phyloP scores from a whole-genome alignment of 441 rosid species.

The Daphne laureola region DNA sequence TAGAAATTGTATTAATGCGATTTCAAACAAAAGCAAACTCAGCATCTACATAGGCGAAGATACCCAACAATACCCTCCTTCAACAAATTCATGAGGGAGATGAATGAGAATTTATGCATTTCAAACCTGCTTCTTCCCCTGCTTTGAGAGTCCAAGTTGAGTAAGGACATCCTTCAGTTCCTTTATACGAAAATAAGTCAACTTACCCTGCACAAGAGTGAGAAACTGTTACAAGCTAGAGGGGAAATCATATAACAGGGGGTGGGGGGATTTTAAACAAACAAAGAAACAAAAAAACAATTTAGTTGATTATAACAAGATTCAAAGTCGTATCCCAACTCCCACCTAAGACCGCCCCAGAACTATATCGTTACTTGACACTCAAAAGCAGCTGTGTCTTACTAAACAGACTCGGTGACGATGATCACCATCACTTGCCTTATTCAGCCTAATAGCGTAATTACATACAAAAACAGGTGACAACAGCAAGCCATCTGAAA shows the following conservation, averaged over 20 bases:
- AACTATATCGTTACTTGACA: not conserved
- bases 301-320: not conserved
- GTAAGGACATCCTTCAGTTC: slow-evolving; percentile 94
- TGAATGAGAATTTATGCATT: not conserved
- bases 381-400: too few species aligned
- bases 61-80: too few species aligned
- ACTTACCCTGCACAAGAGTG: slow-evolving; percentile 51
- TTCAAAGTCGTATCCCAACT: slow-evolving; percentile 1
- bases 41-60: too few species aligned
- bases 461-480: not conserved
- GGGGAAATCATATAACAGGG: too few species aligned
- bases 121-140: slow-evolving; percentile 90
- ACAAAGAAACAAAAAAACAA: not conserved
- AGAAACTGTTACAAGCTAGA: slow-evolving; percentile 1
- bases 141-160: slow-evolving; percentile 84
- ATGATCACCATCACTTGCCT: not conserved
- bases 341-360: not conserved
- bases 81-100: too few species aligned
- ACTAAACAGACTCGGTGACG: not conserved
- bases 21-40: too few species aligned
- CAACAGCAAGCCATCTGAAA: not conserved
- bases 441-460: not conserved
- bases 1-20: too few species aligned
- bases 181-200: slow-evolving; percentile 82
- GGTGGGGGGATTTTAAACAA: not conserved